Base-by-base conservation (phyloP, 1,139 yeast genomes). In the Candida frijolesensis region DNA sequence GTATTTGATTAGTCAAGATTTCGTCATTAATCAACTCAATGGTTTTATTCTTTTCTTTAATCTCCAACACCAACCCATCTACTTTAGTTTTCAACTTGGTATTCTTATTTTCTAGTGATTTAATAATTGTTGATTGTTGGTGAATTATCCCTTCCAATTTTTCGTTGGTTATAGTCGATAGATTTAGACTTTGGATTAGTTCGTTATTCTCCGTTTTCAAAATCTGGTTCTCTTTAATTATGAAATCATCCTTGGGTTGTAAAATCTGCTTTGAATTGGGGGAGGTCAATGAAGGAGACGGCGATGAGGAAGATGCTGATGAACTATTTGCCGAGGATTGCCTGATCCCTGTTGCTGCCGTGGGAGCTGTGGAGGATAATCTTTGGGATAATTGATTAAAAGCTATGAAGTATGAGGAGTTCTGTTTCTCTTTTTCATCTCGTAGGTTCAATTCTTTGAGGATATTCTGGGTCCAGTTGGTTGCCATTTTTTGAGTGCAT, bases 11-110 rank as follows among this genome's bases (percentile, higher is more conserved):
- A 25, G 89, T 81, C 44, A 90, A 72, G 14, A 86, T 68, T 57
- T 88, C 95, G 63, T 89, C 96, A 57, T 87, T 86, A 41, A 86
- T 70, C 14, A 78, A 69, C 56, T 85, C 90, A 22, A 84, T 74
- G 12, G 84, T 78, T 54, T 79, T 78, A 48, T 78, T 76, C 64
- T 80, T 83, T 54, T 83, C 78, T n/a, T 60, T 61, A 3, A 81
- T 62, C 48, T 83, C 85, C 45, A 79, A 76, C n/a, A 64, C 66
- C 47, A 80, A 61, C 40, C 66, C 62, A 8, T 60, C 63, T 19
- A 78, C 57, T 48, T 67, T 74, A 3, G 57, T 56, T n/a, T 65
- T 68, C 27, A 78, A 60, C 22, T 54, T 57, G 4, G 52, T 56
- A 12, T 60, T 60, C 15, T 58, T 60, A 33, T 60, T 62, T 41